Evolutionary conservation across 2,329 filamentous ascomycete species (phyloP).

Genomic region (Byssothecium circinans): DNA sequence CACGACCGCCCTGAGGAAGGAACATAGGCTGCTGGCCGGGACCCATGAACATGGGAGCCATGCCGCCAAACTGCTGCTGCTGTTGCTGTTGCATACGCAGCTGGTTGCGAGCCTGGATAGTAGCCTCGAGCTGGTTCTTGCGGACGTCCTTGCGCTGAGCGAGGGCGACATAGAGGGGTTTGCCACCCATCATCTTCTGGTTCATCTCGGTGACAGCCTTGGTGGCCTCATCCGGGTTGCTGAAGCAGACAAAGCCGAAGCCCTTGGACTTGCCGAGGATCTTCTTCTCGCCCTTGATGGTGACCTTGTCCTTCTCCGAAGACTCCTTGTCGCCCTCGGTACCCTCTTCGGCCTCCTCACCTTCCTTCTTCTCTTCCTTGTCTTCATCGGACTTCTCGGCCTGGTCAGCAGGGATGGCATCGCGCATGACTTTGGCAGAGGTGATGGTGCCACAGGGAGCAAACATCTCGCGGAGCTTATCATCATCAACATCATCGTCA

Average conservation of each 20-base stretch:
- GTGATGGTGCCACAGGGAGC: constrained; percentile 91
- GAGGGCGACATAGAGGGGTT: constrained; percentile 96
- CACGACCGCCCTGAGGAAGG: constrained; percentile 61
- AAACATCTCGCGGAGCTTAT: constrained; percentile 95
- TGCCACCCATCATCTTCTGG: constrained; percentile 96
- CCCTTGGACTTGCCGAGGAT: constrained; percentile 97
- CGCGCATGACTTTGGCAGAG: constrained; percentile 99
- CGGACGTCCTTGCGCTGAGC: constrained; percentile 99
- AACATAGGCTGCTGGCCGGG: constrained; percentile 73
- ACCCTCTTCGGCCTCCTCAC: constrained; percentile 62
- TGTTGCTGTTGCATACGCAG: constrained; percentile 95
- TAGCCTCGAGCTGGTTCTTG: constrained; percentile 98
- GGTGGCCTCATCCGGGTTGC: constrained; percentile 97
- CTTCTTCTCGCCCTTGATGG: constrained; percentile 63
- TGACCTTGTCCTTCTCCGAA: constrained; percentile 55
- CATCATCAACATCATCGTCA: constrained; percentile 94
- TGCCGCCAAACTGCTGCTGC: constrained; percentile 59
- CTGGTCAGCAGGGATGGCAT: constrained; percentile 61
- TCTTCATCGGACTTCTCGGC: constrained; percentile 50
- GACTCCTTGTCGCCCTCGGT: constrained; percentile 61
- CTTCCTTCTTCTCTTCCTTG: constrained; percentile 58
- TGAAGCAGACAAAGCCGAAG: constrained; percentile 99
- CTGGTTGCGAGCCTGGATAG: constrained; percentile 98
- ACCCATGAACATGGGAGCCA: constrained; percentile 85
- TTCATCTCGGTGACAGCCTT: constrained; percentile 99